phyloP scores from a whole-genome alignment of 2,329 filamentous ascomycete genomes.

The Penicillium thymicola region DNA sequence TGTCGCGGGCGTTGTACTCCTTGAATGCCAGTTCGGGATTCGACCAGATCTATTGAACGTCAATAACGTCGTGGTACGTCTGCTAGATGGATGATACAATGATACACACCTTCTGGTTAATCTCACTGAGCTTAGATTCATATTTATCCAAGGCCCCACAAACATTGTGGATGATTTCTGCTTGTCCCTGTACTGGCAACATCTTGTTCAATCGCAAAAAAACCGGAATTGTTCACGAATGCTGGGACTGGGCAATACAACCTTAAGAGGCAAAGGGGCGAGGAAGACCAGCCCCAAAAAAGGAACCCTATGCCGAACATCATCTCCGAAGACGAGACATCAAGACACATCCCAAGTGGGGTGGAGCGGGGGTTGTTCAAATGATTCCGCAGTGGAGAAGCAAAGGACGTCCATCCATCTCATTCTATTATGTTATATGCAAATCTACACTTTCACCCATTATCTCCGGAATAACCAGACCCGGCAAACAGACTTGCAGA shows the following conservation, averaged over 20 bases:
- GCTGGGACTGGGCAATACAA: background rate
- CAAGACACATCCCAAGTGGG: background rate
- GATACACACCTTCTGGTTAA: slow-evolving; percentile 19
- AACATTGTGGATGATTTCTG: slow-evolving; percentile 10
- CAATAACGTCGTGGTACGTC: background rate
- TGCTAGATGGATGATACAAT: no score
- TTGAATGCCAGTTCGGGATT: slow-evolving; percentile 16
- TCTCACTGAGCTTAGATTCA: slow-evolving; percentile 18
- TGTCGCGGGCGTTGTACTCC: slow-evolving; percentile 16
- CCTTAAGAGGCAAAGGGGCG: background rate
- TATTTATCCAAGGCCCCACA: slow-evolving; percentile 12
- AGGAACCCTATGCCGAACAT: slow-evolving; percentile 7
- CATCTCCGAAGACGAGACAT: background rate
- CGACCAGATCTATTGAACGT: slow-evolving; percentile 14
- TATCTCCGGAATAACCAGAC: background rate
- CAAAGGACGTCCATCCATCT: background rate
- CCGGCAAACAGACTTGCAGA: slow-evolving; percentile 6
- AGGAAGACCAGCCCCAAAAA: background rate
- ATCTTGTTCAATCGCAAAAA: background rate
- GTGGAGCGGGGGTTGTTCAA: background rate
- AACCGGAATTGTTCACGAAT: background rate
- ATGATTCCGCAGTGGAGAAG: slow-evolving; percentile 13
- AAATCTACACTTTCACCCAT: background rate
- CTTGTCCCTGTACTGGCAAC: slow-evolving; percentile 3
- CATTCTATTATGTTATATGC: background rate